Conservation (phyloP, 768 basidiomycete species). For the Calocybe gangraenosa region DNA sequence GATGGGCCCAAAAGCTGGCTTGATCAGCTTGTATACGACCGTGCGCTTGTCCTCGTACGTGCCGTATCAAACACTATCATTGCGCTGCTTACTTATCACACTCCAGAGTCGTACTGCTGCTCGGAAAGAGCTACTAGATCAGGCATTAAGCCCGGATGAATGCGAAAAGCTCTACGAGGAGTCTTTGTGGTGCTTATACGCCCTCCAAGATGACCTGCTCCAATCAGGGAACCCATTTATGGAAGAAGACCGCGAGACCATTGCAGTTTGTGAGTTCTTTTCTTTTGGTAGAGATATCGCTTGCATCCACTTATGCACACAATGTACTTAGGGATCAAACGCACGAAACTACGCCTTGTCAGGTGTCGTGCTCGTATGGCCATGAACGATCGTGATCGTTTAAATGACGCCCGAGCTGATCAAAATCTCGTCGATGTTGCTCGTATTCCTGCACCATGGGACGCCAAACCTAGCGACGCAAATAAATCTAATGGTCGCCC, state of each 20-base stretch:
- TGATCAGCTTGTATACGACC: constrained; percentile 91
- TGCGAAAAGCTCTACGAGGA: constrained; percentile 96
- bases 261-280: constrained; percentile 60
- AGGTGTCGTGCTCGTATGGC: constrained; percentile 73
- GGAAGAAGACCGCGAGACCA: constrained; percentile 79
- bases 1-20: constrained; percentile 80
- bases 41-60: constrained; percentile 80
- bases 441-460: constrained; percentile 71
- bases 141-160: constrained; percentile 69
- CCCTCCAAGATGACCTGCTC: constrained; percentile 83
- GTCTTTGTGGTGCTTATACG: constrained; percentile 90
- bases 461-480: constrained; percentile 36
- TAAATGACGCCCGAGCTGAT: constrained; percentile 75
- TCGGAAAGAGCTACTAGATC: constrained; percentile 82
- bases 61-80: background rate
- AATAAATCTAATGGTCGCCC: constrained; percentile 6
- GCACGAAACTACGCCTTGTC: constrained; percentile 79
- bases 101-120: constrained; percentile 90
- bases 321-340: constrained; percentile 63
- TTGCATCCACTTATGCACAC: background rate
- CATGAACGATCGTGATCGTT: constrained; percentile 69
- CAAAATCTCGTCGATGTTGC: constrained; percentile 75
- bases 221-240: constrained; percentile 80
- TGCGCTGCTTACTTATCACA: background rate
- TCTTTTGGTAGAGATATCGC: constrained; percentile 1